Base-by-base conservation (phyloP, 345 rosid species). In the Psidium guajava region DNA sequence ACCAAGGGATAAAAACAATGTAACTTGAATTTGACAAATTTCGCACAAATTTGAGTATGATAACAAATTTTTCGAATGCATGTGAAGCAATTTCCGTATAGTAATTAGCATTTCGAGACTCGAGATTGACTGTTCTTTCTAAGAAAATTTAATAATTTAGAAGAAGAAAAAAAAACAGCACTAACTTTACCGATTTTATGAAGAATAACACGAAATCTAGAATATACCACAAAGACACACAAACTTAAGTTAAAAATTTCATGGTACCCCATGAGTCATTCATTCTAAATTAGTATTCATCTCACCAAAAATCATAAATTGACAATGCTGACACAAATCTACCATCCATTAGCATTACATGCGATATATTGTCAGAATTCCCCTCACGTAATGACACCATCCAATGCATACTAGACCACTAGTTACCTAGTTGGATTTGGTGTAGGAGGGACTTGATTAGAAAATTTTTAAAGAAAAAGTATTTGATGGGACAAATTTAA, bases 281-380 rank as follows among this genome's bases (percentile, higher is more conserved):
- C 15, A 28, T 61, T 36, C 0, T 0, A 7, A 28, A 61, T 20
- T 3, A 61, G 3, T 7, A 27, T 61, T 28, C 2, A 6, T 61
- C 0, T 61, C 21, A 0, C 15, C 5, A 7, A 28, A 15, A 61
- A 27, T 2, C 10, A 0, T 3, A 15, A 61, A 61, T 14, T 13
- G 0, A 15, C 3, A 3, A 40, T 61, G 21, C 7, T 15, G 40
- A 61, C 3, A 0, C 40, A 14, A 0, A 61, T 61, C 10, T 61
- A 27, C 10, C 74, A 61, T 61, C 10, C 0, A 2, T 28, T 61
- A 27, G 6, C 10, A 61, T 1, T 61, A 20, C 20, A 14, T 61
- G 15, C 1, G 14, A 0, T 27, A 27, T 28, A 61, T 27, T 28
- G 2, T 15, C 28, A 27, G 42, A 61, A 61, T 10, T 61, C 40